Percentiles rank a stretch among this genome's conserved stretches.
phyloP scores from a whole-genome alignment of 2,329 filamentous ascomycete species.

The Coniochaeta prunicola region DNA sequence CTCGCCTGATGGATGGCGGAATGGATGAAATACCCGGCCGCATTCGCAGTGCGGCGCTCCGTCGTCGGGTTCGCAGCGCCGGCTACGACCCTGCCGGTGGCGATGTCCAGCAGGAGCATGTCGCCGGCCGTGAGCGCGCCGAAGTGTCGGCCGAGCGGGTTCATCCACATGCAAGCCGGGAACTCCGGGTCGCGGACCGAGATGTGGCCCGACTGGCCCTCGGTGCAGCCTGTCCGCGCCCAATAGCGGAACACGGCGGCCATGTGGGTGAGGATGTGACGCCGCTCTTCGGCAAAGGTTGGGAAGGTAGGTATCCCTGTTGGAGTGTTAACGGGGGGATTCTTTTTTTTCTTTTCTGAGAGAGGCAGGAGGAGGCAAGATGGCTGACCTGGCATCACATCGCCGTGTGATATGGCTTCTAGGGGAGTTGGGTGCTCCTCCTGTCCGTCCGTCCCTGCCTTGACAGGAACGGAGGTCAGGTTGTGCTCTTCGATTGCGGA shows the following conservation, averaged over 20 bases:
- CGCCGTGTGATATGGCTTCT: slow-evolving; percentile 20
- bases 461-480: not conserved
- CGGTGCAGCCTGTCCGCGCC: slow-evolving; percentile 36
- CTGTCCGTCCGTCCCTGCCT: slow-evolving; percentile 6
- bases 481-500: slow-evolving; percentile 8
- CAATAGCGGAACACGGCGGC: slow-evolving; percentile 61
- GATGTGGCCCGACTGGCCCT: slow-evolving; percentile 60
- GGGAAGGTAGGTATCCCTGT: slow-evolving; percentile 32
- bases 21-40: slow-evolving; percentile 65
- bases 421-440: slow-evolving; percentile 13
- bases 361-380: not conserved
- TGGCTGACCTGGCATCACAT: slow-evolving; percentile 15
- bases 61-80: slow-evolving; percentile 34
- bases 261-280: slow-evolving; percentile 60
- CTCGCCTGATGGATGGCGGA: slow-evolving; percentile 59
- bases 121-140: slow-evolving; percentile 58
- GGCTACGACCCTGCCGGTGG: slow-evolving; percentile 52
- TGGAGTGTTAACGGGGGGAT: not conserved
- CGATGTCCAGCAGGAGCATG: slow-evolving; percentile 57
- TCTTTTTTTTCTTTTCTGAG: not conserved
- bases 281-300: slow-evolving; percentile 38
- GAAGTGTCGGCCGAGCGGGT: slow-evolving; percentile 62
- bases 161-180: slow-evolving; percentile 40
- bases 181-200: slow-evolving; percentile 56
- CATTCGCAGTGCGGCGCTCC: slow-evolving; percentile 46